Base-by-base conservation (phyloP, 2,329 filamentous ascomycete genomes). In the Laburnicola sp. region DNA sequence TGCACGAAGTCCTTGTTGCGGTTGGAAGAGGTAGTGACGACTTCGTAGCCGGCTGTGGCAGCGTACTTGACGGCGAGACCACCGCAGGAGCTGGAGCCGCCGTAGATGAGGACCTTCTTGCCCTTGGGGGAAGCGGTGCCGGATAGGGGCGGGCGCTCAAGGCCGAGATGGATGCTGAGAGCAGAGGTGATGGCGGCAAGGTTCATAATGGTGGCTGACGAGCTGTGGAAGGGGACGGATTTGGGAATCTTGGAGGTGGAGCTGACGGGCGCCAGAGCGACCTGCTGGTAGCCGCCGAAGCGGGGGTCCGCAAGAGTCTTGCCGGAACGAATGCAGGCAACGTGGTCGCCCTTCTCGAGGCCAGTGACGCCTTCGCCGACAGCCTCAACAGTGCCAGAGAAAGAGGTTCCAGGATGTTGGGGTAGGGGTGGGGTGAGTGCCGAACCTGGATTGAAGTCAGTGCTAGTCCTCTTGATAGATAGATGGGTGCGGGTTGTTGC, bases 1-100 rank as follows among this genome's bases (percentile, higher is more conserved):
- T 58, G 50, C 16, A 74, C 67, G 30, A 60, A 61, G 7, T 54
- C 58, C 23, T 48, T 41, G 48, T 74, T 64, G 26, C 53, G 50
- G 0, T 67, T 56, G 1, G 67, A 71, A 1, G 69, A 61, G 6
- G 71, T 75, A 2, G 70, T 69, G 27, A 72, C 45, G 34, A 73
- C 69, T 0, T 61, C 57, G 46, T 71, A 70, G 3, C 70, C 68
- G 8, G 63, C 60, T 21, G 58, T 52, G 1, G 39, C 45, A 11
- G 60, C 57, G 41, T 62, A 64, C 45, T 70, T 60, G 25, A 71
- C 54, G 2, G 63, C 56, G 11, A 62, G 38, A 27, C 56, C 51
- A 2, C 71, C 70, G 22, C 68, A 53, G 32, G 56, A 63, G 5
- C 64, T 63, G 4, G 60, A 60, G 2, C 70, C 70, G 7, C 71